Evolutionary conservation across 176 grass and related monocot genomes (phyloP).

Genomic region (Zoysia pacifica): DNA sequence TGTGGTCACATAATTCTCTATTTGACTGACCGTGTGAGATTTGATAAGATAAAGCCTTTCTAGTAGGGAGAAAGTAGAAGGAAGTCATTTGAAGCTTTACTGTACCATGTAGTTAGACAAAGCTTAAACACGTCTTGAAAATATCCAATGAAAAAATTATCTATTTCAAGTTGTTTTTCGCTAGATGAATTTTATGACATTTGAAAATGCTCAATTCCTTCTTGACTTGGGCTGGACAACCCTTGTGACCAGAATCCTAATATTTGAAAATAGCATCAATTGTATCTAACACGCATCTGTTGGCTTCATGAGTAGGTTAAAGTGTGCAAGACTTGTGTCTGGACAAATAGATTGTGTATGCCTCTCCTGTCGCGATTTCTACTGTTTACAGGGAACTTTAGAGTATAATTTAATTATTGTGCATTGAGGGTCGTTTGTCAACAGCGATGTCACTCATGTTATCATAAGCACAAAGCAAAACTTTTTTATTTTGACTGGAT

Average conservation of each 20-base stretch:
- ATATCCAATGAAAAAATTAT: neutral
- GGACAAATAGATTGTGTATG: neutral
- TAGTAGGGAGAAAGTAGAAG: neutral
- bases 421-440: neutral
- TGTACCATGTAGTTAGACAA: neutral
- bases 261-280: neutral
- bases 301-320: neutral
- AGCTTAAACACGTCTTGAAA: neutral
- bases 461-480: neutral
- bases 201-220: neutral
- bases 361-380: neutral
- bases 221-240: neutral
- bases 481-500: neutral
- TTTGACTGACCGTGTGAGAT: neutral
- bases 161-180: too few relatives aligned
- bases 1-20: neutral
- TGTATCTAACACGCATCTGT: neutral
- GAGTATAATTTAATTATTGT: too few relatives aligned
- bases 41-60: neutral
- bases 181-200: neutral
- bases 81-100: neutral
- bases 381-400: neutral
- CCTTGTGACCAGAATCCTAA: neutral
- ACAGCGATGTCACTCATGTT: neutral
- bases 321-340: too few relatives aligned